Conservation (phyloP, 1,139 yeast genomes). For the Debaryomyces singareniensis region DNA sequence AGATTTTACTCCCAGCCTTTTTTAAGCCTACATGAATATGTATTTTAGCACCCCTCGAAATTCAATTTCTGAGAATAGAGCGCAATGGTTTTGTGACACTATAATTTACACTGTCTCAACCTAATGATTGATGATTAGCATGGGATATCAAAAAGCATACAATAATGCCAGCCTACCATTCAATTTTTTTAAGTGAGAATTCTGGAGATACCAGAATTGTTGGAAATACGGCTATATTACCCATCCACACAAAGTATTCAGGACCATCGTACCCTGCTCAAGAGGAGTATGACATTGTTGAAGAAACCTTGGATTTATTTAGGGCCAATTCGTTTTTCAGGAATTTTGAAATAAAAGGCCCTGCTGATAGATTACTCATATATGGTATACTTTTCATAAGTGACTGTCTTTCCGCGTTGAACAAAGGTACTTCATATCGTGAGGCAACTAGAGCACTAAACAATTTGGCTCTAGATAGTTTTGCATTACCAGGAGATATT, state of each 20-base stretch:
- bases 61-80: too few relatives aligned
- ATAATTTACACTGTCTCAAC: too few relatives aligned
- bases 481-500: constrained; percentile 90
- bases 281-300: constrained; percentile 84
- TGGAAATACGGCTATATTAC: constrained; percentile 76
- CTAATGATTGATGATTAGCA: too few relatives aligned
- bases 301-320: constrained; percentile 84
- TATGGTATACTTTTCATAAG: constrained; percentile 91
- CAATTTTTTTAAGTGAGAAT: constrained; percentile 69
- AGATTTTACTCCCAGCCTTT: too few relatives aligned
- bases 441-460: constrained; percentile 76
- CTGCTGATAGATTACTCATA: constrained; percentile 89
- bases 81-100: too few relatives aligned
- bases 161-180: constrained; percentile 73
- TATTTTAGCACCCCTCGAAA: too few relatives aligned
- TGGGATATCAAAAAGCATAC: constrained; percentile 2
- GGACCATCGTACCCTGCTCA: constrained; percentile 89
- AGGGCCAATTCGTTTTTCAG: constrained; percentile 95
- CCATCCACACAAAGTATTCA: constrained; percentile 74
- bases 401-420: constrained; percentile 70
- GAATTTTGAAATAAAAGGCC: constrained; percentile 94
- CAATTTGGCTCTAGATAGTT: constrained; percentile 81
- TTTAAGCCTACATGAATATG: too few relatives aligned
- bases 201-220: constrained; percentile 24
- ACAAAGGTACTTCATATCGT: constrained; percentile 32